Base-by-base conservation (phyloP, 805 yeast genomes). In the Lipomyces kockii region DNA sequence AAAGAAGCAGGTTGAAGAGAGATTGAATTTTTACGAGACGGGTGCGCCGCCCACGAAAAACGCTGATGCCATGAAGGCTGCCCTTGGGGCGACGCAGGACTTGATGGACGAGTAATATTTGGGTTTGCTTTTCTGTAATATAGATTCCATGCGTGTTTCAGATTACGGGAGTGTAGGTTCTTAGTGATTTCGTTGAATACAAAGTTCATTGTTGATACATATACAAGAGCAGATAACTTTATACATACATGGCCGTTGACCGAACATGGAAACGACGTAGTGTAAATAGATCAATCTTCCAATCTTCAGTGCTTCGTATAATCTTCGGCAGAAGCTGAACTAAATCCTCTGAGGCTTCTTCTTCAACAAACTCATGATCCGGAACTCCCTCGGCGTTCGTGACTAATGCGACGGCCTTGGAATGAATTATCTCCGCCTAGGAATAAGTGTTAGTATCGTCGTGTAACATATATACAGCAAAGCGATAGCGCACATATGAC, bases 41-140 rank as follows among this genome's bases (percentile, higher is more conserved):
- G 99, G 99, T 79, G 90, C 90, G 75, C 88, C 98, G 63, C 97
- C 98, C 77, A 90, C 93, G 88, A 95, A 94, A 86, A 95, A 95
- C 79, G 82, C 94, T 55, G 97, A 92, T 74, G 98, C 98, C 73
- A 90, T 95, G 82, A 86, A 89, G 79, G 91, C 90, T 81, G 99
- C 98, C 64, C 85, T 95, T 81, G 87, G 89, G 63, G 84, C 89
- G 76, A 80, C 83, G 39, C 56, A 57, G 9, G 67, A 64, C 20
- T 5, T 57, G 52, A 64, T 64, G 67, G 64, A 61, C 20, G 68
- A 65, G 53, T 57, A n/a, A 62, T 46, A 11, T 37, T 35, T 32
- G 49, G 63, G 51, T 37, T 58, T 27, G 49, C 14, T 14, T 22
- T 49, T 51, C 25, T 52, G 17, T 59, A 20, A n/a, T 51, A 49